A percentile compares a stretch with the other conserved stretches of the same genome.
Evolutionary conservation across 306 rosid genomes (phyloP).

Genomic region (Vicia villosa): DNA sequence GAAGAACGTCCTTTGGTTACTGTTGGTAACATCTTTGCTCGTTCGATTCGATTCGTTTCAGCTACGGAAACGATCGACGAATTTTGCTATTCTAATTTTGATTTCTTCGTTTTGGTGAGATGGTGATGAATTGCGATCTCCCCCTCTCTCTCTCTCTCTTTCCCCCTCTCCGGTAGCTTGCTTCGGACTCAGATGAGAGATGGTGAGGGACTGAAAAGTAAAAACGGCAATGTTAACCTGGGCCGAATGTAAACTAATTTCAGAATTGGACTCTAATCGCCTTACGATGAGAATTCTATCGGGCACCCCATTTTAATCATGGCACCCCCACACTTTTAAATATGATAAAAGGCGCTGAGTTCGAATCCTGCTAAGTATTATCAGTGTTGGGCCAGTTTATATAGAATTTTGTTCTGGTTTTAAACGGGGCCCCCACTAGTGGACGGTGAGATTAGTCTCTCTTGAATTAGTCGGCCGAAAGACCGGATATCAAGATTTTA

Average conservation of each 20-base stretch:
- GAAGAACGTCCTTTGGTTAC: slow-evolving; percentile 80
- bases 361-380: no score
- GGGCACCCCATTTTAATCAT: background rate
- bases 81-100: background rate
- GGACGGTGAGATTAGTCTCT: no score
- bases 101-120: background rate
- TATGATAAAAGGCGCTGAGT: no score
- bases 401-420: no score
- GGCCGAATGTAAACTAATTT: slow-evolving; percentile 17
- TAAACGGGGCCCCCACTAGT: no score
- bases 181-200: slow-evolving; percentile 32
- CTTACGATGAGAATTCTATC: background rate
- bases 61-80: slow-evolving; percentile 47
- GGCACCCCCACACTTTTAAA: no score
- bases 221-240: slow-evolving; percentile 24
- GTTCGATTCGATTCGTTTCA: slow-evolving; percentile 27
- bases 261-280: slow-evolving; percentile 9
- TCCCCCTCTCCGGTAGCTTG: slow-evolving; percentile 39
- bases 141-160: background rate
- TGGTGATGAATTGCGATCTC: slow-evolving; percentile 31
- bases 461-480: no score
- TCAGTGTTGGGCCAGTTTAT: no score
- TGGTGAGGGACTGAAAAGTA: slow-evolving; percentile 36
- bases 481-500: no score
- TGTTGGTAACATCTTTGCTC: slow-evolving; percentile 82